Evolutionary conservation across 306 rosid species (phyloP).

Genomic region (Cicer cuneatum): DNA sequence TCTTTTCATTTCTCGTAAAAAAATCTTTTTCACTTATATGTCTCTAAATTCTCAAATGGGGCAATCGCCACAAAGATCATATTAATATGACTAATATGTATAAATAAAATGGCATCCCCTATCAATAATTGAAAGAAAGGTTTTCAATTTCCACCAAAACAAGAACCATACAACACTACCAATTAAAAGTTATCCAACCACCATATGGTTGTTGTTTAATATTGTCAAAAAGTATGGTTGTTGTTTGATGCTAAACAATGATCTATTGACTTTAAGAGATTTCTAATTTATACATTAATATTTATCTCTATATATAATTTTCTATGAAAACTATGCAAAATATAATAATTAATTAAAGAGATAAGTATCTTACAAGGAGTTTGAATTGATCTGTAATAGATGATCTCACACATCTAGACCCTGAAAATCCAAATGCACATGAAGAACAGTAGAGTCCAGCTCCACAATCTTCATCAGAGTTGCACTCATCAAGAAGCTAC

Average conservation of each 20-base stretch:
- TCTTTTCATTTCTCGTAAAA: too few species aligned
- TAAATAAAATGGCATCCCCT: too few species aligned
- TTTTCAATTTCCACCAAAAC: background rate
- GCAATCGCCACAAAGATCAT: too few species aligned
- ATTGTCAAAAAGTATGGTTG: too few species aligned
- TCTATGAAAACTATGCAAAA: background rate
- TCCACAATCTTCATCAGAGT: slow-evolving; percentile 69
- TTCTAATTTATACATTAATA: background rate
- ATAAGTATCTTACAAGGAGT: slow-evolving; percentile 60
- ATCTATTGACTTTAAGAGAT: background rate
- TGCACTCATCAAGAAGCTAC: slow-evolving; percentile 73
- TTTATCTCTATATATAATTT: too few species aligned
- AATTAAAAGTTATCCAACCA: background rate
- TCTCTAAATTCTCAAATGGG: too few species aligned
- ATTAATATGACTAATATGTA: too few species aligned
- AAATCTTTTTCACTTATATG: too few species aligned
- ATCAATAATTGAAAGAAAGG: too few species aligned
- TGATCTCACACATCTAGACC: slow-evolving; percentile 75
- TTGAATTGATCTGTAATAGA: slow-evolving; percentile 71
- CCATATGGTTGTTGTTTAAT: background rate
- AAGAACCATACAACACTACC: background rate
- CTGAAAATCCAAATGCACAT: slow-evolving; percentile 58
- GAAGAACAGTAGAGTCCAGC: slow-evolving; percentile 63
- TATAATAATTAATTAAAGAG: background rate
- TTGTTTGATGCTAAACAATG: background rate